Base-by-base conservation (phyloP, 2,329 filamentous ascomycete species). In the Aspergillus versicolor region DNA sequence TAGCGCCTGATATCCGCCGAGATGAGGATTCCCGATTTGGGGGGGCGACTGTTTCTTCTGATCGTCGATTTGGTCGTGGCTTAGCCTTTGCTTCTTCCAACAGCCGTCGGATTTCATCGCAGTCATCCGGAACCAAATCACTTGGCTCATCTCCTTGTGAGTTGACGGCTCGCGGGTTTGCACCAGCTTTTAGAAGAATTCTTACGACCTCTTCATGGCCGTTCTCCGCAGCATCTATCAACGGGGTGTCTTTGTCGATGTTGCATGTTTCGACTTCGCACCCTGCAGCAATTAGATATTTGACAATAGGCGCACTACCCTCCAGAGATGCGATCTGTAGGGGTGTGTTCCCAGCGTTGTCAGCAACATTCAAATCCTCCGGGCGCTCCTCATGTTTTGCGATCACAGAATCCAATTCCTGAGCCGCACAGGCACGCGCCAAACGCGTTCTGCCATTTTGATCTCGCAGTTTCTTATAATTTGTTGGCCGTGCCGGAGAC, bases 171-270 rank as follows among this genome's bases (percentile, higher is more conserved):
- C 92, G 87, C 48, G 94, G 94, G 69, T 99, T 95, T 12, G 96
- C 93, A 11, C 92, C 93, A 56, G 92, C 88, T 54, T 89, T 85
- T 2, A 99, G 80, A 34, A 99, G 79, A 9, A 96, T 80, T 67
- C 87, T 90, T 42, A 99, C 90, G 4, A 97, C 93, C 17, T 89
- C 90, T 7, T 96, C 73, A 70, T 99, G 92, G 1, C 91, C 91
- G 67, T 99, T 99, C 65, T 97, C 94, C 27, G 97, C 92, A 5
- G 94, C 94, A 77, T 99, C 94, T 53, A 99, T 88, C 37, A 99
- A 82, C 27, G 94, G 94, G 0, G 94, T 97, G 67, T 99, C 94
- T 67, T 91, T 91, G 66, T 92, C 88, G 56, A 85, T 84, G 56
- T 86, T 87, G 66, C 91, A 87, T 49, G 82, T 93, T 67, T 97